A percentile compares a stretch with the other conserved stretches of the same genome.
Conservation (phyloP, 345 rosid species). For the Rhodomyrtus tomentosa region DNA sequence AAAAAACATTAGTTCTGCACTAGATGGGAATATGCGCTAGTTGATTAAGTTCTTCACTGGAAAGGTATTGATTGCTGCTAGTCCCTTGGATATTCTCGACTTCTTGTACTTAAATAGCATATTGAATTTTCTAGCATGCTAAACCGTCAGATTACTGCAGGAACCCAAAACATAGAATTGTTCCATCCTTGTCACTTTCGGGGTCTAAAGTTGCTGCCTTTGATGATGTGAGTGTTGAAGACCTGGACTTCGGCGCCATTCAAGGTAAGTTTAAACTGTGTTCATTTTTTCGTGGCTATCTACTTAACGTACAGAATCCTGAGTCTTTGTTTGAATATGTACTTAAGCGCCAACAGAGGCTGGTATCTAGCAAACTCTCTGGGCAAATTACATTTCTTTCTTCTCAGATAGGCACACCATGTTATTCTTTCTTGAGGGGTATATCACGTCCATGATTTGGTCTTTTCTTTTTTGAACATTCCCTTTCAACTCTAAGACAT, state of each 20-base stretch:
- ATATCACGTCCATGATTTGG: neutral
- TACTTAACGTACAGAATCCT: neutral
- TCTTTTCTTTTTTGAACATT: neutral
- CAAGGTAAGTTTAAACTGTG: conserved; percentile 34
- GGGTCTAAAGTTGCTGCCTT: conserved; percentile 55
- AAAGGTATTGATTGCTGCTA: conserved; percentile 34
- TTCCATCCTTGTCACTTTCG: conserved; percentile 45
- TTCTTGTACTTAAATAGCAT: neutral
- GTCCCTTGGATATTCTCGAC: neutral
- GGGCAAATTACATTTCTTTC: conserved; percentile 8
- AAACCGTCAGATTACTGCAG: conserved; percentile 16
- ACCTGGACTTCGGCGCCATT: conserved; percentile 54
- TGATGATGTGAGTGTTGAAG: conserved; percentile 50
- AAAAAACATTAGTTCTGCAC: conserved; percentile 34
- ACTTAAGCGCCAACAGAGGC: conserved; percentile 71
- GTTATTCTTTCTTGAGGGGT: conserved; percentile 50
- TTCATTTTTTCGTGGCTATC: neutral
- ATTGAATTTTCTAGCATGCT: conserved; percentile 5
- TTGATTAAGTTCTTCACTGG: conserved; percentile 48
- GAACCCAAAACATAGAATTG: conserved; percentile 59
- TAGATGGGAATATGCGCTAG: conserved; percentile 77
- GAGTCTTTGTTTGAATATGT: conserved; percentile 2
- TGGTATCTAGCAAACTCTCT: conserved; percentile 58
- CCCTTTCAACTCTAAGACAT: neutral
- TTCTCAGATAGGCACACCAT: conserved; percentile 12